phyloP scores from a whole-genome alignment of 768 basidiomycete genomes.

The Basidioascus undulatus region DNA sequence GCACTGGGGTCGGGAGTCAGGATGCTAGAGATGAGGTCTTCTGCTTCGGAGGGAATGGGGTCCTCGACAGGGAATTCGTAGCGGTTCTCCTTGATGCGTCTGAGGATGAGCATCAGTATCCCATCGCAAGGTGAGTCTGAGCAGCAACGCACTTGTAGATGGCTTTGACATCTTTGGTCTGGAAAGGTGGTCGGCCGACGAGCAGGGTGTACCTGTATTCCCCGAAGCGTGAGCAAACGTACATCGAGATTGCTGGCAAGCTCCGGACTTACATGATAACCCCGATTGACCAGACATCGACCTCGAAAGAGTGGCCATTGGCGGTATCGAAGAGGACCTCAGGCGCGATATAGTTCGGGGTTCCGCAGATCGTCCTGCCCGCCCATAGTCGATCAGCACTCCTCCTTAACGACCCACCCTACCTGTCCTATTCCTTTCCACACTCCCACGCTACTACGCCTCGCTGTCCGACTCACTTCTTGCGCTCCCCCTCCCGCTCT shows the following conservation, averaged over 20 bases:
- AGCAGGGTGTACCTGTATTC: slow-evolving; percentile 49
- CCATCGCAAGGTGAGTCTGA: neutral
- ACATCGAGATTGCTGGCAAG: neutral
- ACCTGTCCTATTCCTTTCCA: too few relatives aligned
- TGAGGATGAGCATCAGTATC: neutral
- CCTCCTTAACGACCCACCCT: too few relatives aligned
- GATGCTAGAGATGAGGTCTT: slow-evolving; percentile 56
- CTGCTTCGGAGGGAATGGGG: slow-evolving; percentile 40
- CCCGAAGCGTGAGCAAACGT: neutral
- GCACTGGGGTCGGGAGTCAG: slow-evolving; percentile 51
- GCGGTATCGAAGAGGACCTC: slow-evolving; percentile 89
- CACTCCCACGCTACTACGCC: too few relatives aligned
- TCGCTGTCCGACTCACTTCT: slow-evolving; percentile 48
- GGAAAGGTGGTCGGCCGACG: slow-evolving; percentile 89
- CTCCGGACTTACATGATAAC: slow-evolving; percentile 40
- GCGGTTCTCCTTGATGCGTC: slow-evolving; percentile 76
- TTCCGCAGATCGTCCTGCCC: slow-evolving; percentile 73
- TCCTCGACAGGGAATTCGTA: slow-evolving; percentile 75
- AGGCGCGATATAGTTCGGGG: slow-evolving; percentile 95
- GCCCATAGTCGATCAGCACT: too few relatives aligned
- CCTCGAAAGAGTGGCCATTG: slow-evolving; percentile 93
- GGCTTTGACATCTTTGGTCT: slow-evolving; percentile 89
- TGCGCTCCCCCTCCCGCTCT: slow-evolving; percentile 83
- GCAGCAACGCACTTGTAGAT: slow-evolving; percentile 53
- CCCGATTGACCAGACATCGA: slow-evolving; percentile 92